Percentiles rank a stretch among this genome's conserved stretches.
phyloP scores from a whole-genome alignment of 495 filamentous ascomycete species.

The Bacidia rubella region DNA sequence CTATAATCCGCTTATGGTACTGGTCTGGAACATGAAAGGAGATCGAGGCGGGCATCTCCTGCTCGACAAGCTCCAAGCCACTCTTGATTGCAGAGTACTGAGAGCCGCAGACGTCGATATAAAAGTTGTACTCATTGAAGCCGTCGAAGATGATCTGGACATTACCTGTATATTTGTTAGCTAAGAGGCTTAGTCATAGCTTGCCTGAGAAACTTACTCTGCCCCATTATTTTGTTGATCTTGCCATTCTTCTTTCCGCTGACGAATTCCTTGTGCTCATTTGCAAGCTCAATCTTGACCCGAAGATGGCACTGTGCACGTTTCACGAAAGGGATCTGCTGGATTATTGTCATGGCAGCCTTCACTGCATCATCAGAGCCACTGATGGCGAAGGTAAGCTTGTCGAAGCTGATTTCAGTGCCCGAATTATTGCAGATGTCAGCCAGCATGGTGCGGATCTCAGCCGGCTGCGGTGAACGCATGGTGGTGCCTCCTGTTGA shows the following conservation, averaged over 20 bases:
- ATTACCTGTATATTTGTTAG: slow-evolving; percentile 41
- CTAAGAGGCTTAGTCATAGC: neutral
- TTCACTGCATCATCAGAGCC: slow-evolving; percentile 94
- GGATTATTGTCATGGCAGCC: slow-evolving; percentile 79
- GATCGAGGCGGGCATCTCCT: slow-evolving; percentile 98
- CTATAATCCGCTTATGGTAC: slow-evolving; percentile 99
- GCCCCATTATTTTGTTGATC: slow-evolving; percentile 99
- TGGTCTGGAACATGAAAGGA: slow-evolving; percentile 99
- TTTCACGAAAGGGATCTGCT: slow-evolving; percentile 79
- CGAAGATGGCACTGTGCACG: slow-evolving; percentile 82
- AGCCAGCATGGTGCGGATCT: slow-evolving; percentile 78
- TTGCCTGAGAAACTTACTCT: slow-evolving; percentile 41
- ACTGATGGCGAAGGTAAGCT: slow-evolving; percentile 82
- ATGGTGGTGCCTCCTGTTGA: slow-evolving; percentile 38
- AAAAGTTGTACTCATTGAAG: slow-evolving; percentile 99
- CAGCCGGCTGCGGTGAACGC: slow-evolving; percentile 56
- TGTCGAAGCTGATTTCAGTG: slow-evolving; percentile 87
- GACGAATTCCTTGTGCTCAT: slow-evolving; percentile 98
- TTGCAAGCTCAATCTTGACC: slow-evolving; percentile 95
- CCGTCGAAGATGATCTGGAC: slow-evolving; percentile 98
- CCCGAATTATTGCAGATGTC: slow-evolving; percentile 95
- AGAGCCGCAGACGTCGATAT: slow-evolving; percentile 88
- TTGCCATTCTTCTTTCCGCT: slow-evolving; percentile 99
- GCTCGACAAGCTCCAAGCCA: slow-evolving; percentile 83
- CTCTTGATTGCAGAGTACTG: slow-evolving; percentile 86